Base-by-base conservation (phyloP, 169 alveolate species). In the Cryptosporidium viatorum region DNA sequence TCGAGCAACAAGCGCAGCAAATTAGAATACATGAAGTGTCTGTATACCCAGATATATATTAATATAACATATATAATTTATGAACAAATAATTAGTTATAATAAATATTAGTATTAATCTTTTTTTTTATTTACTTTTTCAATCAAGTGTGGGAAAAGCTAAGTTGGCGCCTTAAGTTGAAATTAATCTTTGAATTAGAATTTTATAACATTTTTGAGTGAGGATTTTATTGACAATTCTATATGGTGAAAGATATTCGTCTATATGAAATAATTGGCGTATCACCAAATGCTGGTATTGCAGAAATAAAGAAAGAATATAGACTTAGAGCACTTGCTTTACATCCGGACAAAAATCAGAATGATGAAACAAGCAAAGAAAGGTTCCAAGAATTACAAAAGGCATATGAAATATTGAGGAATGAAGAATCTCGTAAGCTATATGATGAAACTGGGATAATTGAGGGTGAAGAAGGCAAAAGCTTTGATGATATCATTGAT, bases 331-430 rank as follows among this genome's bases (percentile, higher is more conserved):
- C 94, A 0, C 84, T 93, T 23, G 86, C 86, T 59, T 71, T 91
- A 43, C 98, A 96, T 69, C 97, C 98, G 2, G 98, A 95, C 84
- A 96, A 96, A 85, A 95, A 95, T 55, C 93, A 91, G n/a, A 92
- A 91, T 92, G 96, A 92, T 69, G 94, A 92, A 23, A 48, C 86
- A 31, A 95, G 96, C 43, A 85, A 85, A 33, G 94, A 86, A 58
- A 93, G 93, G 58, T 95, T 94, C 84, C 86, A 93, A 50, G 92
- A 94, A 70, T 84, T 96, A 21, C 93, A 92, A 43, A 93, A 94
- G 52, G 97, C 98, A 18, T 94, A 95, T 70, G 93, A 94, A 74
- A 91, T 94, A n/a, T 91, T 96, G 41, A 71, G 92, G 43, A 95
- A 96, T 86, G 86, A 86, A 39, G 91, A 80, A 21, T 39, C 68